Base-by-base conservation (phyloP, 352 stramenopile species). In the Phytopythium litorale region DNA sequence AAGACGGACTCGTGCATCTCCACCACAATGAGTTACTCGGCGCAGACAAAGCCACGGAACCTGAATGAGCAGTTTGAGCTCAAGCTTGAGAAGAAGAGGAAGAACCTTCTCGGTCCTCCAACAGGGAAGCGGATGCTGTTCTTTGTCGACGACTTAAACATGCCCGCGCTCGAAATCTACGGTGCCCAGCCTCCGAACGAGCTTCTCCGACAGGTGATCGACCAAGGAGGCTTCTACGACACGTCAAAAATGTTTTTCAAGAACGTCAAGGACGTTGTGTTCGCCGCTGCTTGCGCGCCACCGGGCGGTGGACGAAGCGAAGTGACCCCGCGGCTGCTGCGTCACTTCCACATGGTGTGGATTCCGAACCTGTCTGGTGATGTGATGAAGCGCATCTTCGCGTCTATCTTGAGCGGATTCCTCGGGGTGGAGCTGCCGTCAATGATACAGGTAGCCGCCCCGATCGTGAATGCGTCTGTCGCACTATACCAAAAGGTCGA, bases 191-290 rank as follows among this genome's bases (percentile, higher is more conserved):
- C 92, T 33, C 91, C 88, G 7, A 98, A 97, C 56, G 89, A 98
- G 55, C 72, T 98, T 11, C 63, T 98, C 19, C 81, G 92, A 19
- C 92, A 98, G 63, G 81, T 97, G 45, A 88, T 98, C 19, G 92
- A 98, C 58, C 87, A 97, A 58, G 76, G 76, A 9, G 88, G 87
- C 0, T 97, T 82, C 55, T 98, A 98, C 70, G 92, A 98, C 65
- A 96, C 85, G 13, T 71, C 84, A 8, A 98, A 98, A 50, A 87
- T 98, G 75, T 97, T 98, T 57, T 96, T 97, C 62, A 98, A 98
- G 64, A 77, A 90, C 40, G 79, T 97, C 7, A 88, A 88, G 32
- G 91, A 98, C 53, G 78, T 96, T 4, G 82, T 92, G 1, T 87
- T 96, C 59, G 71, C 81, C 6, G 87, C 88, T 16, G 89, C 90